Percentiles rank a stretch among this genome's conserved stretches.
Evolutionary conservation across 192 early-diverging fungal species (phyloP).

Genomic region (Podochytrium sp.): DNA sequence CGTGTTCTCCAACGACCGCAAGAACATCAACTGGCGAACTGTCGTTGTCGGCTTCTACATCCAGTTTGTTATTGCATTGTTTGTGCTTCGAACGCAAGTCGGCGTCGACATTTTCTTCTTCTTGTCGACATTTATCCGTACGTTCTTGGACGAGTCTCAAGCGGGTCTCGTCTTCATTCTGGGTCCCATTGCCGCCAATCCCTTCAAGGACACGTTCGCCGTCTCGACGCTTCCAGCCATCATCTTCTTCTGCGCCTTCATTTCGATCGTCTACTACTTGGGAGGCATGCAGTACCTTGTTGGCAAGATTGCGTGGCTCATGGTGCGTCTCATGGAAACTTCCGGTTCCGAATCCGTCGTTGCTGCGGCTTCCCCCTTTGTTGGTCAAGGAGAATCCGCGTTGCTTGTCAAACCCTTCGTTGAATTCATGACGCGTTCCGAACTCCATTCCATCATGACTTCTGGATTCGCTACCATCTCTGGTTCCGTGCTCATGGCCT

Average conservation of each 20-base stretch:
- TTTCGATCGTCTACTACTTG: constrained; percentile 82
- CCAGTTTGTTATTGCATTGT: constrained; percentile 80
- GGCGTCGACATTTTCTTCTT: constrained; percentile 71
- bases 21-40: constrained; percentile 74
- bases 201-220: constrained; percentile 57
- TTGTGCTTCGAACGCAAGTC: constrained; percentile 73
- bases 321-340: constrained; percentile 70
- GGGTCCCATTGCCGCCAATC: constrained; percentile 50
- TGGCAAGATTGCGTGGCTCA: constrained; percentile 60
- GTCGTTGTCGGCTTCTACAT: constrained; percentile 68
- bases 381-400: constrained; percentile 83
- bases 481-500: constrained; percentile 72
- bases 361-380: constrained; percentile 82
- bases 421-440: constrained; percentile 80
- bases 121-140: constrained; percentile 49
- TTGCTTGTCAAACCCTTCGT: constrained; percentile 82
- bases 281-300: constrained; percentile 84
- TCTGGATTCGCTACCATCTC: constrained; percentile 92
- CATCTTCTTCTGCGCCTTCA: constrained; percentile 86
- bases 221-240: constrained; percentile 79
- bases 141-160: constrained; percentile 69
- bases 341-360: constrained; percentile 85
- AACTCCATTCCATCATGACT: constrained; percentile 85
- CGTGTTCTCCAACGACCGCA: constrained; percentile 64
- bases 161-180: constrained; percentile 75